phyloP scores from a whole-genome alignment of 1,284 basidiomycete genomes.

The Ceratobasidium sp. region DNA sequence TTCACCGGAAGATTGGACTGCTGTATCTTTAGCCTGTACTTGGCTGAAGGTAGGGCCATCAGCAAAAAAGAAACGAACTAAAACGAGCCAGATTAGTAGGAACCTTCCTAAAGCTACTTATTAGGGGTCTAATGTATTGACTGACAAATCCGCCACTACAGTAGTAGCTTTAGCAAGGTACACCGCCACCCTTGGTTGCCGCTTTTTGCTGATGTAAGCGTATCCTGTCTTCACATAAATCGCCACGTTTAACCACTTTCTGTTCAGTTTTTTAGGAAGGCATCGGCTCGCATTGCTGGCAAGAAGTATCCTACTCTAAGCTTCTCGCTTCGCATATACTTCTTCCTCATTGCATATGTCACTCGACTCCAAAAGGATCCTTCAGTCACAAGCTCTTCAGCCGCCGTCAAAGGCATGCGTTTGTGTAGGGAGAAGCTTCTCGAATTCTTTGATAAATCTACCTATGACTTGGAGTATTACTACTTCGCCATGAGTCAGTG shows the following conservation, averaged over 20 bases:
- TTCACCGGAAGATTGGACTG: not conserved
- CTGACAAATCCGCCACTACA: too few species aligned
- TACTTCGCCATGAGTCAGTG: constrained; percentile 34
- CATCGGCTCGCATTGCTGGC: constrained; percentile 15
- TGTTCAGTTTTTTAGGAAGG: constrained; percentile 1
- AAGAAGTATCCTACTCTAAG: constrained; percentile 41
- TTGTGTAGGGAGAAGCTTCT: constrained; percentile 35
- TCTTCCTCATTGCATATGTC: constrained; percentile 13
- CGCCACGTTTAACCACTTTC: too few species aligned
- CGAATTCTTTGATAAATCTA: constrained; percentile 40
- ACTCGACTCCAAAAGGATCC: not conserved
- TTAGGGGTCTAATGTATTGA: too few species aligned
- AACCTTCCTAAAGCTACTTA: too few species aligned
- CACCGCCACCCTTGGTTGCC: too few species aligned
- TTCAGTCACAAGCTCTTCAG: not conserved
- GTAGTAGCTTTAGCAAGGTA: too few species aligned
- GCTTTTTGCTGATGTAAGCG: too few species aligned
- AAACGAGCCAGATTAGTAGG: too few species aligned
- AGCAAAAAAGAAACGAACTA: too few species aligned
- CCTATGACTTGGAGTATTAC: constrained; percentile 40
- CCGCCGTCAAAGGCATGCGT: not conserved
- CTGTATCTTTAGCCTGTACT: not conserved
- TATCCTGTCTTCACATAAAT: too few species aligned
- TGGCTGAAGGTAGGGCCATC: constrained; percentile 3
- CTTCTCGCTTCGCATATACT: constrained; percentile 26